Evolutionary conservation across 257 asterid species (phyloP).

Genomic region (Capsicum baccatum): DNA sequence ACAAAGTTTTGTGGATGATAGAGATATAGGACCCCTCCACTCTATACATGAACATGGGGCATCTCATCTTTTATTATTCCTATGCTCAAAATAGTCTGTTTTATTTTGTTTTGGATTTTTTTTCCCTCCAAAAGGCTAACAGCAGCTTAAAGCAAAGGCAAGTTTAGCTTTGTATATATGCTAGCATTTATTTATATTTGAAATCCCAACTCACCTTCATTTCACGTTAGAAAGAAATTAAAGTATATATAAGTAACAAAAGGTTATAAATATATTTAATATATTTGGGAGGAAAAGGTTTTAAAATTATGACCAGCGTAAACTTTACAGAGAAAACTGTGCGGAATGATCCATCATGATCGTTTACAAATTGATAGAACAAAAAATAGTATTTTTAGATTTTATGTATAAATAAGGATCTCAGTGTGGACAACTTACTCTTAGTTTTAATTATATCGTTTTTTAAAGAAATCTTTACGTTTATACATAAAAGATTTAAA

Average conservation of each 20-base stretch:
- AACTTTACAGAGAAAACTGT: background rate
- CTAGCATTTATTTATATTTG: background rate
- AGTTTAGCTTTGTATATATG: background rate
- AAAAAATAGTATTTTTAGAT: too few species aligned
- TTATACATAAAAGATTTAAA: too few species aligned
- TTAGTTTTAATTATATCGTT: too few species aligned
- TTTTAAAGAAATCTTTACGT: too few species aligned
- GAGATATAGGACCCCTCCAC: slow-evolving; percentile 22
- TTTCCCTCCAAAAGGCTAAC: background rate
- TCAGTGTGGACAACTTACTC: too few species aligned
- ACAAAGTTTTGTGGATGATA: background rate
- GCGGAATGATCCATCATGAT: too few species aligned
- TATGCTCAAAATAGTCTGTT: too few species aligned
- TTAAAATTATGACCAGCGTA: background rate
- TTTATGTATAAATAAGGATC: too few species aligned
- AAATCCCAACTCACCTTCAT: background rate
- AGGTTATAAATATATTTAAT: background rate
- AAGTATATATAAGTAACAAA: background rate
- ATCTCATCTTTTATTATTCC: background rate
- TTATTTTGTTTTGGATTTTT: background rate
- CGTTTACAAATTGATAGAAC: too few species aligned
- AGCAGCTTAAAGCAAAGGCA: background rate
- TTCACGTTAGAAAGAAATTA: background rate
- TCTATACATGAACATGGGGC: slow-evolving; percentile 5
- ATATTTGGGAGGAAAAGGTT: background rate